Percentiles rank a stretch among this genome's conserved stretches.
These are phyloP conservation scores for Solanum gandarillasii DNA, from an alignment of 257 asterid genomes.

Conservation along the genomic window DNA sequence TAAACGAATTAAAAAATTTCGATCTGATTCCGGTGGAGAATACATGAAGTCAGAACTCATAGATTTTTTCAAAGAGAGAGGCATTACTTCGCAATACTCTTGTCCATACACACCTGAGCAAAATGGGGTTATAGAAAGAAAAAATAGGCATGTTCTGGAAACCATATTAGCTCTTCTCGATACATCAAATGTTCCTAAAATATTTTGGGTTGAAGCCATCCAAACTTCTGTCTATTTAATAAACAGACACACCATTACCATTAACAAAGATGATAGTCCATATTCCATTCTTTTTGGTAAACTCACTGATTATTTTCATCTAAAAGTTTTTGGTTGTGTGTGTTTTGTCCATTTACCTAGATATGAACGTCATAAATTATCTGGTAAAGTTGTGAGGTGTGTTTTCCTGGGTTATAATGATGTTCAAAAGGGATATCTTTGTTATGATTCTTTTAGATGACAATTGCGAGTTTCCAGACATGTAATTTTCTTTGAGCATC, in stretches of 20 bases:
- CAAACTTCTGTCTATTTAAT: not conserved
- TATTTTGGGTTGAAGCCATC: not conserved
- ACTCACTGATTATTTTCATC: not conserved
- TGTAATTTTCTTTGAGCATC: not conserved
- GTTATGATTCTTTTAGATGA: not conserved
- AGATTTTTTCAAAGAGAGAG: not conserved
- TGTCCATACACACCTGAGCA: not conserved
- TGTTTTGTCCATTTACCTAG: not conserved
- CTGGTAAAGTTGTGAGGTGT: not conserved
- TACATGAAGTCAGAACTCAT: not conserved
- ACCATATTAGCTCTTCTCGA: not conserved
- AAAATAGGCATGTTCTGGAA: not conserved
- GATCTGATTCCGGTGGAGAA: not conserved
- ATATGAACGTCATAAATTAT: too few relatives aligned
- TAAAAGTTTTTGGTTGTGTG: not conserved
- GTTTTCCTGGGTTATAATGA: not conserved
- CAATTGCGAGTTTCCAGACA: too few relatives aligned
- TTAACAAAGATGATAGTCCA: not conserved
- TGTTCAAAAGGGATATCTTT: not conserved
- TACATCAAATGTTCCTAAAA: not conserved
- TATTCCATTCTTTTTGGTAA: too few relatives aligned
- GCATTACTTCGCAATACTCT: not conserved
- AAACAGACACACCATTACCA: not conserved
- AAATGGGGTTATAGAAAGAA: not conserved
- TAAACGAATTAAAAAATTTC: too few relatives aligned